A percentile compares a stretch with the other conserved stretches of the same genome.
phyloP scores from a whole-genome alignment of 176 grass and related monocot species.

The Canna indica region DNA sequence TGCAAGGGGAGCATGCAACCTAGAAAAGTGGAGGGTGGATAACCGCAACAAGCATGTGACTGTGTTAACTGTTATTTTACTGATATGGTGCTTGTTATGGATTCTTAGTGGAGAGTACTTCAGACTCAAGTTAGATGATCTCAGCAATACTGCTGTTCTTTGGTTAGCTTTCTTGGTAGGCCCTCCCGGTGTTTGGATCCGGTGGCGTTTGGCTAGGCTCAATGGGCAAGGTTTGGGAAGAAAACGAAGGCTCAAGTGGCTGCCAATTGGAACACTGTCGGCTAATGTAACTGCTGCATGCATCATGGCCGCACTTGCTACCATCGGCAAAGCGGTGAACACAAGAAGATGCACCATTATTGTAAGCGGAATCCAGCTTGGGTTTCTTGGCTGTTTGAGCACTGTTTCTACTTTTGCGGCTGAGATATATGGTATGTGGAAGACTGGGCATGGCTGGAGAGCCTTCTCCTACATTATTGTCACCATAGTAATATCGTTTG shows the following conservation, averaged over 20 bases:
- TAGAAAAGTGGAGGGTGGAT: conserved; percentile 39
- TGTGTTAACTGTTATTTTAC: conserved; percentile 34
- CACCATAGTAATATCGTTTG: conserved; percentile 62
- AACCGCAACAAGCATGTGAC: conserved; percentile 29
- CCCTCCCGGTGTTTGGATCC: conserved; percentile 74
- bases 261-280: conserved; percentile 70
- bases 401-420: conserved; percentile 92
- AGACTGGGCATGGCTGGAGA: conserved; percentile 53
- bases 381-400: conserved; percentile 85
- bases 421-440: conserved; percentile 82
- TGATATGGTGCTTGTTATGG: conserved; percentile 51
- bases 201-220: conserved; percentile 80
- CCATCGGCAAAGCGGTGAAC: conserved; percentile 62
- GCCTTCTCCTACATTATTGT: conserved; percentile 52
- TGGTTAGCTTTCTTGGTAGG: conserved; percentile 74
- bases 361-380: conserved; percentile 64
- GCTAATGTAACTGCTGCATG: conserved; percentile 81
- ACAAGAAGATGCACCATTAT: conserved; percentile 35
- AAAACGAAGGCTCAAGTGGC: conserved; percentile 50
- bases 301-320: conserved; percentile 59
- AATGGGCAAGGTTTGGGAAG: conserved; percentile 73
- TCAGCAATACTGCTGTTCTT: conserved; percentile 35
- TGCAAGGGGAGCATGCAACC: conserved; percentile 26
- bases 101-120: conserved; percentile 51
- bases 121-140: conserved; percentile 37